phyloP scores from a whole-genome alignment of 352 stramenopile species.

The Globisporangium solare region DNA sequence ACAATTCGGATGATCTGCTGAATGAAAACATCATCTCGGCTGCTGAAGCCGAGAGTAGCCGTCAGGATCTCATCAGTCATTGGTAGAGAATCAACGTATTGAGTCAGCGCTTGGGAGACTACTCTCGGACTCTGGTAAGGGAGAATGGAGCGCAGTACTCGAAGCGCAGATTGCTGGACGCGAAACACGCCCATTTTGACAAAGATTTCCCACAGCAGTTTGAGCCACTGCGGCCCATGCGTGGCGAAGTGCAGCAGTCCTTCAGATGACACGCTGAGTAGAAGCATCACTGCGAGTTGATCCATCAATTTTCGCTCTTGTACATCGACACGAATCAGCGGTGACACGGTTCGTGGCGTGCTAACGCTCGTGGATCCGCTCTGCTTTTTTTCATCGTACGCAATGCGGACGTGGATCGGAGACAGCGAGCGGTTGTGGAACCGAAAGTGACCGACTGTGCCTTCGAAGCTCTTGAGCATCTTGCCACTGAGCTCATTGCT shows the following conservation, averaged over 20 bases:
- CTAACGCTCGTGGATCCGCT: neutral
- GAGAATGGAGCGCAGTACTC: conserved; percentile 44
- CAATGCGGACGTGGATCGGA: conserved; percentile 90
- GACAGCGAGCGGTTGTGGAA: conserved; percentile 89
- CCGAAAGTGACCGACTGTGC: conserved; percentile 79
- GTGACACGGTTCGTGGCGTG: neutral
- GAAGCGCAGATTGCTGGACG: conserved; percentile 65
- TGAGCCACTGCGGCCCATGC: conserved; percentile 44
- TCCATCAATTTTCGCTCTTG: conserved; percentile 16
- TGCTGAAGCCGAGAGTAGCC: conserved; percentile 20
- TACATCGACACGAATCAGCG: neutral
- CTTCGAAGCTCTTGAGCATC: conserved; percentile 62
- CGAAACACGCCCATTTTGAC: conserved; percentile 35
- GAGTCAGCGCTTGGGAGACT: conserved; percentile 17
- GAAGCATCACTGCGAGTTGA: conserved; percentile 33
- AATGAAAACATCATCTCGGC: conserved; percentile 25
- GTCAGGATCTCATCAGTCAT: neutral
- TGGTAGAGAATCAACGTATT: neutral
- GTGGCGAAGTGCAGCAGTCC: conserved; percentile 30
- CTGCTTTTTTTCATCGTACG: conserved; percentile 78
- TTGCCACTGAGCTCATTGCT: too few relatives aligned
- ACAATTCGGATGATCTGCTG: conserved; percentile 46
- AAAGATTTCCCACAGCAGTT: conserved; percentile 43
- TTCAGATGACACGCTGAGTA: conserved; percentile 49
- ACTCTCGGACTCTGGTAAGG: conserved; percentile 25